Percentiles rank a stretch among this genome's conserved stretches.
These are phyloP conservation scores for Stagonosporopsis rhizophila DNA, from an alignment of 2,329 filamentous ascomycete genomes.

Conservation along the genomic window DNA sequence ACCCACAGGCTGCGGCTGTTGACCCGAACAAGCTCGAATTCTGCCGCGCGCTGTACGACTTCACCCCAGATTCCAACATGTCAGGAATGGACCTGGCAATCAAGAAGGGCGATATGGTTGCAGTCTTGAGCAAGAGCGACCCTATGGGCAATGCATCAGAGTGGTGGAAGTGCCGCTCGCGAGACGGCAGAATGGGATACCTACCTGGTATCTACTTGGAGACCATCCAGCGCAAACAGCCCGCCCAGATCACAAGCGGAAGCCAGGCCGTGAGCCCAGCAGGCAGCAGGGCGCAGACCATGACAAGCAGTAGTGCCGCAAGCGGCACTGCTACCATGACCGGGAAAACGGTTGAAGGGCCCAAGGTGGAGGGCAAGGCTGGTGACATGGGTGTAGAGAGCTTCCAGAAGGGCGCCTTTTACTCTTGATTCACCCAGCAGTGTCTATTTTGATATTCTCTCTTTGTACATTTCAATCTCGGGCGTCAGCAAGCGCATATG, in stretches of 20 bases:
- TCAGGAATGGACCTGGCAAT: slow-evolving; percentile 86
- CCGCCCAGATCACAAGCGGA: slow-evolving; percentile 54
- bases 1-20: slow-evolving; percentile 62
- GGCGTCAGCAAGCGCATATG: slow-evolving; percentile 12
- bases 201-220: slow-evolving; percentile 91
- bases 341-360: slow-evolving; percentile 54
- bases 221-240: slow-evolving; percentile 66
- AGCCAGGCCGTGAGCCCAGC: slow-evolving; percentile 51
- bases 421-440: slow-evolving; percentile 57
- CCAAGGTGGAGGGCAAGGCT: slow-evolving; percentile 64
- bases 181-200: slow-evolving; percentile 90
- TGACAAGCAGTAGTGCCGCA: slow-evolving; percentile 56
- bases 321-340: slow-evolving; percentile 56
- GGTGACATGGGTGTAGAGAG: slow-evolving; percentile 72
- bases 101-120: slow-evolving; percentile 94
- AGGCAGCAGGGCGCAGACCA: slow-evolving; percentile 62
- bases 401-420: slow-evolving; percentile 74
- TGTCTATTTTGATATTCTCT: slow-evolving; percentile 8
- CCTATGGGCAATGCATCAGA: slow-evolving; percentile 90
- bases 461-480: slow-evolving; percentile 20
- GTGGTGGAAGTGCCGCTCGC: slow-evolving; percentile 94
- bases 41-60: slow-evolving; percentile 94
- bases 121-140: slow-evolving; percentile 90
- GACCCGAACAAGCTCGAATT: slow-evolving; percentile 95
- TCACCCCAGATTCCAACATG: slow-evolving; percentile 75